Evolutionary conservation across 2,329 filamentous ascomycete genomes (phyloP).

Genomic region (Hymenotorrendiella dingleyae): DNA sequence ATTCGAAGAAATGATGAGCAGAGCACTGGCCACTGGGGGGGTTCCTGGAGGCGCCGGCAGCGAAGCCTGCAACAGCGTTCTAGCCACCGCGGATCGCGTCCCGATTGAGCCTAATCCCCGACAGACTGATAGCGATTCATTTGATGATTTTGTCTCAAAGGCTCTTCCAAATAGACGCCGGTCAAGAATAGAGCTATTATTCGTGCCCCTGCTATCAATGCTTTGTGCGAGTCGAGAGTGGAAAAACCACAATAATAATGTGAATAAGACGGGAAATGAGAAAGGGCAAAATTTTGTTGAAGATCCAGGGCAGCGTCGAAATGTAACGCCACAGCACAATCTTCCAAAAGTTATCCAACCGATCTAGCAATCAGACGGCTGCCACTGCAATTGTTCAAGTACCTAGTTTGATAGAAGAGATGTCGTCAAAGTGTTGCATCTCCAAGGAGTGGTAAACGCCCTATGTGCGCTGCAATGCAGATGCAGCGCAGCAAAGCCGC

Average conservation of each 20-base stretch:
- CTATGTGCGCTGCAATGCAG: slow-evolving; percentile 7
- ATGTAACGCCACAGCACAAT: slow-evolving; percentile 2
- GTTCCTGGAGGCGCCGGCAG: slow-evolving; percentile 6
- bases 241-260: too few species aligned
- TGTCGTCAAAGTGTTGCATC: slow-evolving; percentile 1
- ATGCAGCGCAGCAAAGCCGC: slow-evolving; percentile 6
- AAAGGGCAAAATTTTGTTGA: too few species aligned
- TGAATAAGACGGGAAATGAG: too few species aligned
- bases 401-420: neutral
- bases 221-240: too few species aligned
- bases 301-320: too few species aligned
- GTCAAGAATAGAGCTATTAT: too few species aligned
- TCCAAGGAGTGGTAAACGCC: slow-evolving; percentile 1
- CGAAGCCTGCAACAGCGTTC: slow-evolving; percentile 12
- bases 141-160: neutral
- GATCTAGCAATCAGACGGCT: slow-evolving; percentile 1
- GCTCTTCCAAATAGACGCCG: neutral
- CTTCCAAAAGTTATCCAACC: slow-evolving; percentile 3
- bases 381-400: neutral
- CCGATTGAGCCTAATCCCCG: slow-evolving; percentile 13
- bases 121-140: slow-evolving; percentile 5
- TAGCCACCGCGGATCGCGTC: slow-evolving; percentile 14
- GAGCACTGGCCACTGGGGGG: slow-evolving; percentile 1
- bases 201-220: too few species aligned
- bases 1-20: neutral